A percentile compares a stretch with the other conserved stretches of the same genome.
These are phyloP conservation scores for Pulveroboletus sp. DNA, from an alignment of 768 basidiomycete genomes.

Conservation along the genomic window DNA sequence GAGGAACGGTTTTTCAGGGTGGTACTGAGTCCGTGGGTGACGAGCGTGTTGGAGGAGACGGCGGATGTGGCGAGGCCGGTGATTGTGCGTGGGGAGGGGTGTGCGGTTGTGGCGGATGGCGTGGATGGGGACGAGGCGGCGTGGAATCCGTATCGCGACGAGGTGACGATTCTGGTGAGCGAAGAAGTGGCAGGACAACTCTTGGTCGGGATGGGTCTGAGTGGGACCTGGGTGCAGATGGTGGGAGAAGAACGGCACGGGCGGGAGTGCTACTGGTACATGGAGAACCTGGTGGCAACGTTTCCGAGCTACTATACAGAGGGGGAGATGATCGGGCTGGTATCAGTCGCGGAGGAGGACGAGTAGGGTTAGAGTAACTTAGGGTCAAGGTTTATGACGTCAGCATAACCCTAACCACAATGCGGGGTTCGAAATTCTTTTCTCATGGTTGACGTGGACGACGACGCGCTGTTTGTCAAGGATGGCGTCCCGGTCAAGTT, in stretches of 20 bases:
- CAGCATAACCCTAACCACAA: constrained; percentile 26
- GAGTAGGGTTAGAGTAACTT: not conserved
- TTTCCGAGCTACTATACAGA: constrained; percentile 50
- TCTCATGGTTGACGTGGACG: not conserved
- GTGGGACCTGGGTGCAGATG: constrained; percentile 36
- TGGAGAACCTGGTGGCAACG: constrained; percentile 47
- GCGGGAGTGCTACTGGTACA: constrained; percentile 49
- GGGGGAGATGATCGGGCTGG: not conserved
- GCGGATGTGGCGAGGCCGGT: constrained; percentile 34
- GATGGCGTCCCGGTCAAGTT: constrained; percentile 22
- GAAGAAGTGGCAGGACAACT: constrained; percentile 12
- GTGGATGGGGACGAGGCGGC: constrained; percentile 9
- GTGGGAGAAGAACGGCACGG: constrained; percentile 9
- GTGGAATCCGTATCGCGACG: constrained; percentile 39
- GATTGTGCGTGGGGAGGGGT: constrained; percentile 29
- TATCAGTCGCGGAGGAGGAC: not conserved
- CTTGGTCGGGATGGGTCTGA: constrained; percentile 31
- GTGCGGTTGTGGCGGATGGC: no score
- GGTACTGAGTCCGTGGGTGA: constrained; percentile 52
- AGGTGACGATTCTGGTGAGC: constrained; percentile 30
- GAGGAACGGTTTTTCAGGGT: constrained; percentile 42
- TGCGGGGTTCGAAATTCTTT: constrained; percentile 27
- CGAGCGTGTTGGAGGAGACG: constrained; percentile 29
- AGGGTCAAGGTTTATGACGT: constrained; percentile 14
- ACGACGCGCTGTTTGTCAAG: constrained; percentile 21